Base-by-base conservation (phyloP, 768 basidiomycete genomes). In the Mycena filopes region DNA sequence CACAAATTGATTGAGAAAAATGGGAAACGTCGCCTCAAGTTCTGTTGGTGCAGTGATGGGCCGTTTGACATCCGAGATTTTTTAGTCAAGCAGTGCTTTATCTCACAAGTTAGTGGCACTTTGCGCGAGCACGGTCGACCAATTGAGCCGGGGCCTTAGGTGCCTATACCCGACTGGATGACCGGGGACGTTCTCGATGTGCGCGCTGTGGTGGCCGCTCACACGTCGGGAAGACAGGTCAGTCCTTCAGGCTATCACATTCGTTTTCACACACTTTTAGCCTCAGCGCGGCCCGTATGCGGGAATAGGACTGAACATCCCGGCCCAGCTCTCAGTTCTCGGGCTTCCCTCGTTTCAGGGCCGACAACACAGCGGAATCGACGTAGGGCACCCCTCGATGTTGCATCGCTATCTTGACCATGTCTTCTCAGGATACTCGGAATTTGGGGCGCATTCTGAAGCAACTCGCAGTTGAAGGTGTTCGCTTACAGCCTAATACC, bases 81-180 rank as follows among this genome's bases (percentile, higher is more conserved):
- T 70, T 87, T 95, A 60, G 88, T 93, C 51, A 96, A 95, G 76
- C 94, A 95, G 75, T 94, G 90, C 73, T 95, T 94, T 75, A 93
- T 95, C 71, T 95, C 93, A 50, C 86, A 89, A 68, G 82, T 80
- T 62, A n/a, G 47, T 55, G 43, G 60, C 48, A 45, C 46, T 23
- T 65, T 63, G 56, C 47, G 54, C 18, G 29, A 16, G 21, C 40
- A 54, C 54, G 25, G 33, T 26, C 23, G n/a, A 16, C 11, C 47
- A 33, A 55, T 61, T 51, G 36, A n/a, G 40, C 38, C 59, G 43
- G 51, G 42, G 45, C 21, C 50, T 48, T 76, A 91, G 88, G 81
- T 91, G 23, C 72, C 81, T 25, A 86, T 94, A 74, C 94, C 95
- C 4, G 72, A 78, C 3, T 96, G 93, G 91, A 74, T 95, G 33